Base-by-base conservation (phyloP, 768 basidiomycete species). In the Boletus sensibilis region DNA sequence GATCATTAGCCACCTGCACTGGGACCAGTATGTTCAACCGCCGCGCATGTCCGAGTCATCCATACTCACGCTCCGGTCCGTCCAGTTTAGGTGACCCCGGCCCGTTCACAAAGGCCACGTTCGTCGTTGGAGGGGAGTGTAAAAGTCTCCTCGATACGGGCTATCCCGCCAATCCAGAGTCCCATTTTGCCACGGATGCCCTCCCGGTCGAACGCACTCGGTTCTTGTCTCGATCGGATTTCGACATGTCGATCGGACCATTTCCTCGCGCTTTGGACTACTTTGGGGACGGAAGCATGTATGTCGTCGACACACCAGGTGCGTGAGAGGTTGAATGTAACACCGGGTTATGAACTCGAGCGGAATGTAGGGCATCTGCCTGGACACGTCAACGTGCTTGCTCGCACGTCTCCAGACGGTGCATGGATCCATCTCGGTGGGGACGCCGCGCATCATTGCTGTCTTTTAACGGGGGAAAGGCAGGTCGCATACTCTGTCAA, bases 271-370 rank as follows among this genome's bases (percentile, higher is more conserved):
- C 80, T 2, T 60, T 77, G 41, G 82, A 85, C 67, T 79, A 75
- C 62, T 83, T 78, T 62, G 75, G 75, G 27, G 83, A 85, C 58
- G 84, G 83, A 1, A 81, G 79, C 55, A 65, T 82, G 31, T 84
- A 81, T 62, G 72, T 85, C 62, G 62, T 84, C 53, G 79, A 85
- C 59, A 76, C 81, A 1, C 75, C 81, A 0, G 82, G 61, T 62
- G 4, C 2, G 55, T 51, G 31, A n/a, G 23, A 27, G 6, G 10
- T 29, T 29, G 27, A 6, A 29, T 29, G 7, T 29, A 29, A 29
- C 34, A 29, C 6, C 9, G 18, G 20, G 12, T 39, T 27, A 37
- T 27, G 21, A 51, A 21, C 21, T 14, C 4, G 20, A 43, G 20
- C 21, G 16, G 27, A 33, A 21, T 20, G n/a, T 40, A 55, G 60